These are phyloP conservation scores for Trichoderma gamsii DNA, from an alignment of 495 filamentous ascomycete genomes.

Conservation along the genomic window DNA sequence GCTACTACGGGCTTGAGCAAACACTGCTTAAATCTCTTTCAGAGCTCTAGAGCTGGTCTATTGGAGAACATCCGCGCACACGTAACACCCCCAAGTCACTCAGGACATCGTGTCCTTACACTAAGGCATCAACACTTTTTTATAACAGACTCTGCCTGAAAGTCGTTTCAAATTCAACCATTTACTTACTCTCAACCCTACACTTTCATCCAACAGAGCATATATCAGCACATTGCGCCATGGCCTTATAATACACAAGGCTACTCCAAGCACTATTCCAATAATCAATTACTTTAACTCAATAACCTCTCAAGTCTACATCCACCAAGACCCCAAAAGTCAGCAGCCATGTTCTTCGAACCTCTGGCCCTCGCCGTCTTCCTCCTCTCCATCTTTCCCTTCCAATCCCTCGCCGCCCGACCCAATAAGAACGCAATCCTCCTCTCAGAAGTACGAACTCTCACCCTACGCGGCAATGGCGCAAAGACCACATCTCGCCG, in stretches of 20 bases:
- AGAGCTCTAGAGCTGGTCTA: no score
- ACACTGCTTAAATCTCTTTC: no score
- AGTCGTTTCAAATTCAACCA: no score
- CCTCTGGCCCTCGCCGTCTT: background rate
- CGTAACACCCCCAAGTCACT: background rate
- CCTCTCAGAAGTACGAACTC: conserved; percentile 66
- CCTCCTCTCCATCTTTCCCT: background rate
- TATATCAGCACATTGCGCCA: no score
- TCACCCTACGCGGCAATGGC: conserved; percentile 61
- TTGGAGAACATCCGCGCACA: no score
- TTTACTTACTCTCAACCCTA: no score
- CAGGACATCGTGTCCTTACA: conserved; percentile 8
- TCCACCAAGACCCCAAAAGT: no score
- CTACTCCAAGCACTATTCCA: background rate
- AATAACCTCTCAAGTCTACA: no score
- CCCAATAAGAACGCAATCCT: conserved; percentile 51
- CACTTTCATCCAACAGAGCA: no score
- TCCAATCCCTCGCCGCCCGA: background rate
- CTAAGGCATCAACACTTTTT: background rate
- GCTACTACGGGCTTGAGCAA: no score
- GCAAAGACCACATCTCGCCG: conserved; percentile 65
- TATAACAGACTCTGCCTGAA: no score
- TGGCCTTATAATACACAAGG: no score
- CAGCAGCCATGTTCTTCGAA: background rate
- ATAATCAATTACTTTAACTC: background rate